phyloP scores from a whole-genome alignment of 495 filamentous ascomycete species.

The Clavariopsis aquatica region DNA sequence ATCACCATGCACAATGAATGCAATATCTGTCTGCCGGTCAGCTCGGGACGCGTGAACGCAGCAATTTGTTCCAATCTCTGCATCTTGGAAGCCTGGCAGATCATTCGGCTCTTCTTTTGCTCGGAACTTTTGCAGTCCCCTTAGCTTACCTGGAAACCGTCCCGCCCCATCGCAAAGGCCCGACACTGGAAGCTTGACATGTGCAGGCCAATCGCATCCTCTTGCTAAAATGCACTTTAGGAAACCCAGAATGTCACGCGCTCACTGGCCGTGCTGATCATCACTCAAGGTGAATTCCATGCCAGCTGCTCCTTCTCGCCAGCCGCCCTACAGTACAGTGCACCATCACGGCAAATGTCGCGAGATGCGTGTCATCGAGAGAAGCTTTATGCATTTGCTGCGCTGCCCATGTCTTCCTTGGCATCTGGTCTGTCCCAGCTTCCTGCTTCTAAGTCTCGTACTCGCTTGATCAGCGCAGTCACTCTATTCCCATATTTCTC shows the following conservation, averaged over 20 bases:
- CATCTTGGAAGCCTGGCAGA: slow-evolving; percentile 5
- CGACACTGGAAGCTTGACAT: neutral
- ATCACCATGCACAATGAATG: neutral
- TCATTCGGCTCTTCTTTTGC: slow-evolving; percentile 22
- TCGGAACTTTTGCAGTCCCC: slow-evolving; percentile 22
- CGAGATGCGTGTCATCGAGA: neutral
- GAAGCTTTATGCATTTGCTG: slow-evolving; percentile 29
- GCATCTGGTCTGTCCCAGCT: slow-evolving; percentile 76
- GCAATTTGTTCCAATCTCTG: slow-evolving; percentile 26
- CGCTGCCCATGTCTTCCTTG: slow-evolving; percentile 68
- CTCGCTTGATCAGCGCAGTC: slow-evolving; percentile 54
- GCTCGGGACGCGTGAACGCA: slow-evolving; percentile 7
- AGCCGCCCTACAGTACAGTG: slow-evolving; percentile 11
- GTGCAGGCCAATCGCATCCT: slow-evolving; percentile 19
- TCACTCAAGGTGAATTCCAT: neutral
- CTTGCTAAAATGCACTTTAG: slow-evolving; percentile 7
- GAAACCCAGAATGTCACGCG: slow-evolving; percentile 34
- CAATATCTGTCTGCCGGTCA: neutral
- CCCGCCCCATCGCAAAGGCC: slow-evolving; percentile 26
- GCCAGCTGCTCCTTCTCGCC: neutral
- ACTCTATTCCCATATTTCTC: slow-evolving; percentile 51
- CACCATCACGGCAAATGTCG: slow-evolving; percentile 1
- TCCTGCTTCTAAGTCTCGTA: slow-evolving; percentile 64
- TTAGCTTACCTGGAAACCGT: slow-evolving; percentile 15
- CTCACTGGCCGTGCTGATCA: slow-evolving; percentile 36